Conservation (phyloP, 371 early-diverging fungal species). For the Circinella minor region DNA sequence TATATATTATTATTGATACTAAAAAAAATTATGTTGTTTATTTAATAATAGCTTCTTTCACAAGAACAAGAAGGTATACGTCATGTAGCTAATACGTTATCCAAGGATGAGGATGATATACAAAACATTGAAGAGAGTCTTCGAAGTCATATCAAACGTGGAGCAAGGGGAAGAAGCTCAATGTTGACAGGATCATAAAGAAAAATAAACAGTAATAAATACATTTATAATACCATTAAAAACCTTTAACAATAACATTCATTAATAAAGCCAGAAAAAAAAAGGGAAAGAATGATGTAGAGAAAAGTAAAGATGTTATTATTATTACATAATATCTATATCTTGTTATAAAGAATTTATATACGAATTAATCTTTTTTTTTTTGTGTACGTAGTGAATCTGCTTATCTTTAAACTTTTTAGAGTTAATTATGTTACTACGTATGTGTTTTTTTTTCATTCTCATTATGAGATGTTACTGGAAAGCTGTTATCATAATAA, state of each 20-base stretch:
- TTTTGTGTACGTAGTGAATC: too few relatives aligned
- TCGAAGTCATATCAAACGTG: slow-evolving; percentile 12
- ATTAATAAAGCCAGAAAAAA: too few relatives aligned
- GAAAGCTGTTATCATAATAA: too few relatives aligned
- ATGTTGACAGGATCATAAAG: slow-evolving; percentile 5
- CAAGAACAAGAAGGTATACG: slow-evolving; percentile 24
- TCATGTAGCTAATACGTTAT: slow-evolving; percentile 17
- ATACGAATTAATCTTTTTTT: too few relatives aligned
- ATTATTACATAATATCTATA: too few relatives aligned
- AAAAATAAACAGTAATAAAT: not conserved
- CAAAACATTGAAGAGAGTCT: slow-evolving; percentile 18
- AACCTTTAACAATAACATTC: not conserved
- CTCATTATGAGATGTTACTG: too few relatives aligned
- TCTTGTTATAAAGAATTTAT: too few relatives aligned
- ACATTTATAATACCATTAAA: not conserved
- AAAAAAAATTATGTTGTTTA: not conserved
- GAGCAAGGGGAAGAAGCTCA: not conserved
- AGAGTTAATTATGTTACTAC: too few relatives aligned
- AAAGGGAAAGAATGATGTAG: too few relatives aligned
- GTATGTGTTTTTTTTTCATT: too few relatives aligned
- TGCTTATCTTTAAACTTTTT: too few relatives aligned
- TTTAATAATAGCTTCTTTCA: not conserved
- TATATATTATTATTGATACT: not conserved
- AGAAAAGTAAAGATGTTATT: too few relatives aligned
- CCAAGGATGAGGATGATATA: slow-evolving; percentile 19